Evolutionary conservation across 129 eudicot species (phyloP), one percentile per base, ranked within the genome.

Genomic region (Tanacetum coccineum): DNA sequence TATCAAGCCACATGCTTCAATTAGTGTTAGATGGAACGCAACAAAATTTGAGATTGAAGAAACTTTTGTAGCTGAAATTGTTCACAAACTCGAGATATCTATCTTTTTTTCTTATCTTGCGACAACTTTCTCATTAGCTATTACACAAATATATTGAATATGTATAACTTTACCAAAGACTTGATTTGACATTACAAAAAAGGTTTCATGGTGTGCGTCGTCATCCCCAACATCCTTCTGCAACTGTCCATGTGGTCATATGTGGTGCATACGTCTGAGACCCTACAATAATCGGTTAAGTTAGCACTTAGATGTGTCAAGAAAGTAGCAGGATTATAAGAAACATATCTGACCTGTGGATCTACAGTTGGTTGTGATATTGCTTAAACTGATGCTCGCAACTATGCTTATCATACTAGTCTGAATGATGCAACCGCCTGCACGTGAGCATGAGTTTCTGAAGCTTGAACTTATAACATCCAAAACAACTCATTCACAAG

Each of bases 361-460:
- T 62, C 46, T 64, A 52, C 53, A 44, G 53, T 57, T 1, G 36
- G 36, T 73, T 48, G 52, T 47, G 17, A 32, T 39, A 8, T 51
- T 68, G 69, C 49, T 39, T 74, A 21, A 58, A 58, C 17, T 13
- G 67, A 30, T 56, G 54, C 59, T 54, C 36, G 50, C 62, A 49
- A 15, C 17, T 44, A 76, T 55, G 55, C 14, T 36, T 22, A 32
- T 84, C 74, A 80, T 50, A 62, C 74, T 21, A 93, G 75, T 62
- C 79, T 82, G 88, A 88, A 93, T 45, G 98, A 88, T 59, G 86
- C 79, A 73, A 93, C 86, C 42, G 87, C 98, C 98, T 93, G 92
- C 79, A 85, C 48, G 32, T 39, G 25, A 49, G 45, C 60, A 47
- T 26, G 6, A 32, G 32, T 46, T 67, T 60, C 21, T 17, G 26